Evolutionary conservation across 169 alveolate species (phyloP).

Genomic region (Plasmodium gonderi): DNA sequence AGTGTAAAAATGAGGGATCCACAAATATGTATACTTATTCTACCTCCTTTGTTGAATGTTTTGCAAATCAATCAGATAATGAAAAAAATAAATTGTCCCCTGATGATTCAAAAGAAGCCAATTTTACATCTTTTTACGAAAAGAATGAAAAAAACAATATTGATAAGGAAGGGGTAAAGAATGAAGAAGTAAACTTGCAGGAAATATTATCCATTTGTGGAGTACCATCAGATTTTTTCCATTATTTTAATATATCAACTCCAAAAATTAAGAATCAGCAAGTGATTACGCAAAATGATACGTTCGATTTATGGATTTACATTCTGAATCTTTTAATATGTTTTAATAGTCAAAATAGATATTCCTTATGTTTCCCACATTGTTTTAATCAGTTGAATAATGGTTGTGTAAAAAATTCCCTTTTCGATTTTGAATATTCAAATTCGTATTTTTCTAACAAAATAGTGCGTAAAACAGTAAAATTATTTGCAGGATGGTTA

Average conservation of each 20-base stretch:
- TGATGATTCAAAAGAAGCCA: not conserved
- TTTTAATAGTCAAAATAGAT: conserved; percentile 49
- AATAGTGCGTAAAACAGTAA: conserved; percentile 67
- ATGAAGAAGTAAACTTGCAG: conserved; percentile 25
- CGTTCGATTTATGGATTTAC: conserved; percentile 80
- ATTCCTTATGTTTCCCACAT: conserved; percentile 72
- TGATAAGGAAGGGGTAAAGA: not conserved
- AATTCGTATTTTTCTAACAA: conserved; percentile 75
- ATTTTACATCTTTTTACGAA: not conserved
- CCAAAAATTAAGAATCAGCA: conserved; percentile 76
- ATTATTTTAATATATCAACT: conserved; percentile 25
- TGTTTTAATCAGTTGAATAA: conserved; percentile 12
- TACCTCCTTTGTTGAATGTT: conserved; percentile 29
- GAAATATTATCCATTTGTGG: conserved; percentile 59
- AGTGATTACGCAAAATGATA: conserved; percentile 78
- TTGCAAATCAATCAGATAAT: not conserved
- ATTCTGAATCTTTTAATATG: conserved; percentile 61
- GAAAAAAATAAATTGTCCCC: not conserved
- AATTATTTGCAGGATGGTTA: conserved; percentile 80
- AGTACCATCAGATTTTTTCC: conserved; percentile 45
- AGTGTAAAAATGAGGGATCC: not conserved
- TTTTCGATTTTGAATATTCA: conserved; percentile 80
- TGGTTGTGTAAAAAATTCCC: conserved; percentile 67
- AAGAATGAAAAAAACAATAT: not conserved
- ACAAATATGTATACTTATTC: not conserved